Base-by-base conservation (phyloP, 306 rosid species). In the Arachis hypogaea region DNA sequence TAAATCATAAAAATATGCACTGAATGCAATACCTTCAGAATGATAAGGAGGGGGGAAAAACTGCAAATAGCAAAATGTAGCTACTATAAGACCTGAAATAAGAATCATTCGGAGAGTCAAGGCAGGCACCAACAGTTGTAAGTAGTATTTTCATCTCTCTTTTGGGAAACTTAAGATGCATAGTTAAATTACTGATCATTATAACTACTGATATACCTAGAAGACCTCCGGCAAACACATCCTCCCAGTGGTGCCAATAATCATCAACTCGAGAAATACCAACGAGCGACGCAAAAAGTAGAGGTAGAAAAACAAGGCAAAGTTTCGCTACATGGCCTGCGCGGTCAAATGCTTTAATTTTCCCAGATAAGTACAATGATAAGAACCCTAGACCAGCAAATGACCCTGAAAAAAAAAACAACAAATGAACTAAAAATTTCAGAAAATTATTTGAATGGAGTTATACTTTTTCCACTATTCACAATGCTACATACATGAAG, bases 161-260 rank as follows among this genome's bases (percentile, higher is more conserved):
- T 45, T 9, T 1, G 7, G 78, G 78, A 22, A 30, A 5, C 60
- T 9, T 41, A 29, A 58, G 22, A 42, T 28, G 54, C 59, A 5
- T 49, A 72, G 49, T 30, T 67, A 68, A 33, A 57, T 46, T 51
- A n/a, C 14, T n/a, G 22, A 52, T 52, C 10, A 58, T 59, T 63
- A 40, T 9, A 73, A 46, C 30, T 29, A 72, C 29, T 63, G 59
- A 63, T 9, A 49, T 12, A 69, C 98, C 98, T 56, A 90, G 58
- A 59, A 93, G 86, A 18, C 92, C 92, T 85, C 98, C 98, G 2
- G 89, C 94, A 82, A 92, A 86, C 69, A 92, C 98, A 9, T 92
- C 98, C 74, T 87, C 84, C 97, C 98, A 93, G 75, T 93, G 98
- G 82, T 93, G 98, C 98, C 98, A 88, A 70, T 93, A 93, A 81